These are phyloP conservation scores for Actinomortierella wolfii DNA, from an alignment of 371 early-diverging fungal species.

Conservation along the genomic window DNA sequence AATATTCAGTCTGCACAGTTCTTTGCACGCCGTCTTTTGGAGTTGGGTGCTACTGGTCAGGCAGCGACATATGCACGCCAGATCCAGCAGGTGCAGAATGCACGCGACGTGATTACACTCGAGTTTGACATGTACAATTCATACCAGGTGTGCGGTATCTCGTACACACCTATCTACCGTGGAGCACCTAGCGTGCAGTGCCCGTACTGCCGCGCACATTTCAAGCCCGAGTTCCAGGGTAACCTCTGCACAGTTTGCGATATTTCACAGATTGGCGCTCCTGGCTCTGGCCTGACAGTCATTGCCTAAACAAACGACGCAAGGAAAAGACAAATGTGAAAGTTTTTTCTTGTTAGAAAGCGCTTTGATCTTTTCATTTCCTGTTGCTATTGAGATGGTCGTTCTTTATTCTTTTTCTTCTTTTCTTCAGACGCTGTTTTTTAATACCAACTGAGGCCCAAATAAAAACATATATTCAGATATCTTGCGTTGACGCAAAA, in stretches of 20 bases:
- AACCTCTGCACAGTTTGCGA: slow-evolving; percentile 86
- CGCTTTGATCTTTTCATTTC: too few species aligned
- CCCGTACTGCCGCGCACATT: slow-evolving; percentile 88
- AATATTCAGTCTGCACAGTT: slow-evolving; percentile 81
- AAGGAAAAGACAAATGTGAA: too few species aligned
- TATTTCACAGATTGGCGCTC: slow-evolving; percentile 67
- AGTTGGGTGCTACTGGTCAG: slow-evolving; percentile 78
- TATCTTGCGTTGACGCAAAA: too few species aligned
- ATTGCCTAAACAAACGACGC: slow-evolving; percentile 27
- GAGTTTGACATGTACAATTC: slow-evolving; percentile 94
- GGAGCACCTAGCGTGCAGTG: slow-evolving; percentile 80
- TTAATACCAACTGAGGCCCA: too few species aligned
- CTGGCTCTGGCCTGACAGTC: slow-evolving; percentile 53
- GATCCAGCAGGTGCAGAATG: slow-evolving; percentile 75
- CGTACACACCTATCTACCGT: slow-evolving; percentile 86
- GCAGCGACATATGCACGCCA: slow-evolving; percentile 85
- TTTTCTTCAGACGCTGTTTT: too few species aligned
- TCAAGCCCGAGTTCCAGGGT: slow-evolving; percentile 80
- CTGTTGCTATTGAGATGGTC: too few species aligned
- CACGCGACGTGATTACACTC: slow-evolving; percentile 80
- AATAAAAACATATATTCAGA: too few species aligned
- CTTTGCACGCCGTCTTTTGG: slow-evolving; percentile 88
- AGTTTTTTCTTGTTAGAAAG: too few species aligned
- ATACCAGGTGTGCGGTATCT: slow-evolving; percentile 81
- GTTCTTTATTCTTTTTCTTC: too few species aligned